These are phyloP conservation scores for Coemansia brasiliensis DNA, from an alignment of 192 early-diverging fungal species.

Conservation along the genomic window DNA sequence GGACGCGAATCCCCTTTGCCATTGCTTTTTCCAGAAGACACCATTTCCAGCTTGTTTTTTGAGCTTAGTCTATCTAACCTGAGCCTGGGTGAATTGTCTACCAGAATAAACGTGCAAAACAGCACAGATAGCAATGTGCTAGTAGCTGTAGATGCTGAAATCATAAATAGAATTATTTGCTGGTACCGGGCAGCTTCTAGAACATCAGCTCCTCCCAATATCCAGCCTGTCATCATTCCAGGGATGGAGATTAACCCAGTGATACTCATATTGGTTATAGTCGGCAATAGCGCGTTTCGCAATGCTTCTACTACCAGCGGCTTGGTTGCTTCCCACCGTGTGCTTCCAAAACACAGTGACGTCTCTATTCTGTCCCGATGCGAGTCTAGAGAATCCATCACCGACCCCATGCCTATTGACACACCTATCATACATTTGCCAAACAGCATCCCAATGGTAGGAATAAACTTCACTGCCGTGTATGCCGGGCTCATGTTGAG, in stretches of 20 bases:
- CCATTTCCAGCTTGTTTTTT: slow-evolving; percentile 61
- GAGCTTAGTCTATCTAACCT: slow-evolving; percentile 38
- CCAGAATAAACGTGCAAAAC: slow-evolving; percentile 38
- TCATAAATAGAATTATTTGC: slow-evolving; percentile 86
- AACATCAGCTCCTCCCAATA: slow-evolving; percentile 78
- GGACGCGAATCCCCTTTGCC: slow-evolving; percentile 7
- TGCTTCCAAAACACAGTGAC: slow-evolving; percentile 70
- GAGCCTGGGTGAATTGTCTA: slow-evolving; percentile 33
- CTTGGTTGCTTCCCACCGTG: slow-evolving; percentile 77
- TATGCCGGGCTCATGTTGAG: slow-evolving; percentile 71
- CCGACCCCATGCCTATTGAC: slow-evolving; percentile 63
- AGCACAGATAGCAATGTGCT: slow-evolving; percentile 57
- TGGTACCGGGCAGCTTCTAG: slow-evolving; percentile 80
- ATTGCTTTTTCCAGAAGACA: slow-evolving; percentile 50
- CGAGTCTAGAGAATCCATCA: slow-evolving; percentile 64
- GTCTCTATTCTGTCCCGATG: slow-evolving; percentile 58
- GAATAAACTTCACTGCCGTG: slow-evolving; percentile 76
- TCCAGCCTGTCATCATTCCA: slow-evolving; percentile 86
- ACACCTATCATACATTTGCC: slow-evolving; percentile 78
- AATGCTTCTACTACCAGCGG: slow-evolving; percentile 73
- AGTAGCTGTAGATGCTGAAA: slow-evolving; percentile 68
- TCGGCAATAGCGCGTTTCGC: slow-evolving; percentile 73
- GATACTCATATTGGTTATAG: slow-evolving; percentile 78
- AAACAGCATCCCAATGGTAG: slow-evolving; percentile 86
- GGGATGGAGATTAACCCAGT: slow-evolving; percentile 87